Evolutionary conservation across 2,329 filamentous ascomycete genomes (phyloP).

Genomic region (Aspergillus proliferans): DNA sequence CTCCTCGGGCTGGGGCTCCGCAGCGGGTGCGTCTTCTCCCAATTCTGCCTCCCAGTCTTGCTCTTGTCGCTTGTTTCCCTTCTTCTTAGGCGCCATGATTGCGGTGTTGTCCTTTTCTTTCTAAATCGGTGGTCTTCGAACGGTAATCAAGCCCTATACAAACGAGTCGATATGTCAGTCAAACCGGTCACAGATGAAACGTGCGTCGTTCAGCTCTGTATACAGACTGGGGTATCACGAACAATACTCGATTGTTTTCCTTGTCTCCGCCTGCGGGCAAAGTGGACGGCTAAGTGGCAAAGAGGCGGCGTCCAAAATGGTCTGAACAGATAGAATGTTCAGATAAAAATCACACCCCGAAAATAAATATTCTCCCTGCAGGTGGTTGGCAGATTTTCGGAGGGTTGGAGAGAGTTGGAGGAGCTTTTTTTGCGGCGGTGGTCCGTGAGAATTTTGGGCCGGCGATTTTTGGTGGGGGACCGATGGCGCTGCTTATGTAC

Average conservation of each 20-base stretch:
- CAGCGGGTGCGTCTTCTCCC: slow-evolving; percentile 61
- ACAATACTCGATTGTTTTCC: neutral
- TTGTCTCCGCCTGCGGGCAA: neutral
- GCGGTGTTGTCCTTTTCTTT: slow-evolving; percentile 1
- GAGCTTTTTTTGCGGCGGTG: neutral
- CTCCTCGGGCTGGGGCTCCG: slow-evolving; percentile 43
- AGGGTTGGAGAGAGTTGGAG: neutral
- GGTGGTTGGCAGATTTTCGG: neutral
- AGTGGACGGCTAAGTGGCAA: neutral
- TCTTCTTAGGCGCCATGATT: slow-evolving; percentile 89
- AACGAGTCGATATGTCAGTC: neutral
- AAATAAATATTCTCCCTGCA: neutral
- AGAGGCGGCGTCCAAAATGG: neutral
- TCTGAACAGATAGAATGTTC: neutral
- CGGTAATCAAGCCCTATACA: neutral
- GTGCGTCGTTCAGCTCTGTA: neutral
- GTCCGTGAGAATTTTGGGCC: slow-evolving; percentile 18
- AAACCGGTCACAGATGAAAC: neutral
- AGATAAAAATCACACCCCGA: neutral
- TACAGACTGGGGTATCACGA: slow-evolving; percentile 4
- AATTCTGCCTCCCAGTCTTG: slow-evolving; percentile 95
- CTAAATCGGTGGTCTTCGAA: neutral
- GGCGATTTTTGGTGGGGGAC: slow-evolving; percentile 15
- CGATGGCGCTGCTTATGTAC: neutral
- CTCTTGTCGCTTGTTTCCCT: slow-evolving; percentile 75